Evolutionary conservation across 257 asterid species (phyloP).

Genomic region (Echium plantagineum): DNA sequence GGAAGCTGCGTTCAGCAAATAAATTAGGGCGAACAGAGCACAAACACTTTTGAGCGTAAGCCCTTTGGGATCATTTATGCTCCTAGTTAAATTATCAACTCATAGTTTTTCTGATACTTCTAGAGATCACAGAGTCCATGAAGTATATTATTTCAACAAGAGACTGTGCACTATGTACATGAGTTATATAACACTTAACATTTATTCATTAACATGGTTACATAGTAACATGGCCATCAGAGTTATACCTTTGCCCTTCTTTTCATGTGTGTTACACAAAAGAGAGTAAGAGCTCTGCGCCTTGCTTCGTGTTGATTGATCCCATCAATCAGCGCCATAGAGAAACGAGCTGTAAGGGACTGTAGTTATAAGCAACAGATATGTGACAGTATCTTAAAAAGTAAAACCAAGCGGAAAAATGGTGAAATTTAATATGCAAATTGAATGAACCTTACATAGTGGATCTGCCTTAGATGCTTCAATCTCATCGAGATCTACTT

Average conservation of each 20-base stretch:
- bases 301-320: slow-evolving; percentile 67
- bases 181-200: too few species aligned
- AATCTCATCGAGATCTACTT: slow-evolving; percentile 43
- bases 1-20: too few species aligned
- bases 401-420: not conserved
- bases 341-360: slow-evolving; percentile 43
- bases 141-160: not conserved
- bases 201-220: not conserved
- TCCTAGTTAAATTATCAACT: not conserved
- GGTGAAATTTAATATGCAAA: slow-evolving; percentile 10
- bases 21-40: too few species aligned
- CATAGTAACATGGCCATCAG: not conserved
- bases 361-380: slow-evolving; percentile 35
- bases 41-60: too few species aligned
- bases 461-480: slow-evolving; percentile 55
- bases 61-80: not conserved
- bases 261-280: slow-evolving; percentile 60
- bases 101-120: not conserved
- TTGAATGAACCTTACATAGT: slow-evolving; percentile 41
- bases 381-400: slow-evolving; percentile 12
- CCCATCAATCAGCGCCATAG: slow-evolving; percentile 68
- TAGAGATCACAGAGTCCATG: not conserved
- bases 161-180: not conserved
- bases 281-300: slow-evolving; percentile 78
- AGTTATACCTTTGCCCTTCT: slow-evolving; percentile 60